Percentiles rank a stretch among this genome's conserved stretches.
phyloP scores from a whole-genome alignment of 192 early-diverging fungal species.

The Coemansia sp. region DNA sequence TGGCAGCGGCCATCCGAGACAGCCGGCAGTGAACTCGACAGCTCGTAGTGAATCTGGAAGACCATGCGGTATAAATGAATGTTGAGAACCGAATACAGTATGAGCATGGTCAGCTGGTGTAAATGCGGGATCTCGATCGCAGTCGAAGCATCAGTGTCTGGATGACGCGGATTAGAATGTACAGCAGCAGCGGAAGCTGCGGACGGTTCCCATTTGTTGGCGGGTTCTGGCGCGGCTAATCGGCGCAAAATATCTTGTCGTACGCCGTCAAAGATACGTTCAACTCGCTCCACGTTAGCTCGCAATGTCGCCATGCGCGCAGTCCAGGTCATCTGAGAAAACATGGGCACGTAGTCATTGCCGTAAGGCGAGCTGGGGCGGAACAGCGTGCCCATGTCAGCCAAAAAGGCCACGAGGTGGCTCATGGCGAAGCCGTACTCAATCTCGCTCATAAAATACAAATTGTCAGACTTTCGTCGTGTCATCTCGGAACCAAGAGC shows the following conservation, averaged over 20 bases:
- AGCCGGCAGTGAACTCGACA: slow-evolving; percentile 35
- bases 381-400: slow-evolving; percentile 49
- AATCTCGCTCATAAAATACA: slow-evolving; percentile 51
- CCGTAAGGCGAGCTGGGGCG: slow-evolving; percentile 48
- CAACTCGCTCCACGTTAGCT: slow-evolving; percentile 45
- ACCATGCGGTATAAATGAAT: slow-evolving; percentile 54
- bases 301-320: slow-evolving; percentile 32
- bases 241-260: slow-evolving; percentile 38
- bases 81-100: slow-evolving; percentile 50
- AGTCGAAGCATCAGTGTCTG: background rate
- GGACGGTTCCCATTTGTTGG: slow-evolving; percentile 2
- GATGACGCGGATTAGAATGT: background rate
- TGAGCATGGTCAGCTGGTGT: slow-evolving; percentile 47
- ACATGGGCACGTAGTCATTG: slow-evolving; percentile 50
- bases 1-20: slow-evolving; percentile 17
- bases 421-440: slow-evolving; percentile 56
- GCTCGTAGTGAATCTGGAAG: slow-evolving; percentile 52
- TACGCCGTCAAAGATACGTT: slow-evolving; percentile 37
- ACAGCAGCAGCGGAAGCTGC: background rate
- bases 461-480: slow-evolving; percentile 37
- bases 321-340: slow-evolving; percentile 25
- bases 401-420: slow-evolving; percentile 51
- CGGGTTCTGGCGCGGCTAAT: slow-evolving; percentile 9
- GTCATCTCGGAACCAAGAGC: slow-evolving; percentile 28
- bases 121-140: slow-evolving; percentile 45